Conservation (phyloP, 345 rosid species). For the Gossypium turneri region DNA sequence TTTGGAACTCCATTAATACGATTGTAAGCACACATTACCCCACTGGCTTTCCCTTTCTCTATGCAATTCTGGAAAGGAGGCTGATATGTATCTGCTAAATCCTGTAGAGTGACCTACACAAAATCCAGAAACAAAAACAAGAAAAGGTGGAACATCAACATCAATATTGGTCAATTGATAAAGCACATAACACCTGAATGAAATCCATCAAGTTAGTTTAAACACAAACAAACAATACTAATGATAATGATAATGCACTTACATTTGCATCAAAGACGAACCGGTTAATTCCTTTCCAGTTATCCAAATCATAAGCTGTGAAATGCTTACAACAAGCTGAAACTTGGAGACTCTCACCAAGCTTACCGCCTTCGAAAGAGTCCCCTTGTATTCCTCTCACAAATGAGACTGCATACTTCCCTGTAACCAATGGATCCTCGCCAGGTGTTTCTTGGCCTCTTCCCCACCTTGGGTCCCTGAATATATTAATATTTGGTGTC, state of each 20-base stretch:
- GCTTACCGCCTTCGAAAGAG: conserved; percentile 39
- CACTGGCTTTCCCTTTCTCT: conserved; percentile 17
- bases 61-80: conserved; percentile 36
- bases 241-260: neutral
- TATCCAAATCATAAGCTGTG: conserved; percentile 88
- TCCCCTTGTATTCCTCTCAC: conserved; percentile 83
- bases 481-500: conserved; percentile 84
- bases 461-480: conserved; percentile 89
- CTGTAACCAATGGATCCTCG: conserved; percentile 67
- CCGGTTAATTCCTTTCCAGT: conserved; percentile 70
- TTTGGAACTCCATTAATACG: conserved; percentile 17
- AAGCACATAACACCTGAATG: neutral
- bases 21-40: conserved; percentile 46
- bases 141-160: neutral
- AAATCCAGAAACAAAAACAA: neutral
- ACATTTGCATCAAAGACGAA: conserved; percentile 38
- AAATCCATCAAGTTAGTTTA: neutral
- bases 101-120: conserved; percentile 14
- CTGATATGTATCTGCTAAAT: conserved; percentile 32
- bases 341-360: conserved; percentile 44
- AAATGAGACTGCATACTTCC: conserved; percentile 58
- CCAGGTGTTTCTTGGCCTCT: conserved; percentile 92
- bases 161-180: neutral
- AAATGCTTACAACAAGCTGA: conserved; percentile 92
- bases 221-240: neutral